Evolutionary conservation across 257 asterid genomes (phyloP).

Genomic region (Haberlea rhodopensis): DNA sequence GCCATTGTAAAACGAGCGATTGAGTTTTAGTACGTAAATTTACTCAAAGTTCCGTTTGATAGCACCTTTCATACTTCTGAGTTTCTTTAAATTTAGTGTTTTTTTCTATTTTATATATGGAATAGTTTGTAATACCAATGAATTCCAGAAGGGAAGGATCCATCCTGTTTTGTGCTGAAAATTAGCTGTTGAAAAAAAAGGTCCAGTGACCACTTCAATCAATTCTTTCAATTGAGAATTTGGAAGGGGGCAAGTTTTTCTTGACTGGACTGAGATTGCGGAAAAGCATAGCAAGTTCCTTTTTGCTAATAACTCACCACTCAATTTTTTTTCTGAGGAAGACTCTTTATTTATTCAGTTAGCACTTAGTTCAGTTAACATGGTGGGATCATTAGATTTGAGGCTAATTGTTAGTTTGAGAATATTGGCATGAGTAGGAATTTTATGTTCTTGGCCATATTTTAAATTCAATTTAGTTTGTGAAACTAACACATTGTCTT

Average conservation of each 20-base stretch:
- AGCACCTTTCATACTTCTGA: too few relatives aligned
- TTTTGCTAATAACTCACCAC: background rate
- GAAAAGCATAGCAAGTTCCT: conserved; percentile 34
- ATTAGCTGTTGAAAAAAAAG: conserved; percentile 32
- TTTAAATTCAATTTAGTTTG: background rate
- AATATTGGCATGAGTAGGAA: too few relatives aligned
- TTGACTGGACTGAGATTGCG: conserved; percentile 52
- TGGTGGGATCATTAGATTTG: background rate
- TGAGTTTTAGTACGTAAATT: background rate
- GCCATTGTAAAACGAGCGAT: background rate
- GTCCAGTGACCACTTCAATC: conserved; percentile 35
- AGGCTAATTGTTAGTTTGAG: background rate
- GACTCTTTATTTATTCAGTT: background rate
- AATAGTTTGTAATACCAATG: conserved; percentile 47
- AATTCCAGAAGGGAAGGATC: conserved; percentile 52
- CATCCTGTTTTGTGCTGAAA: conserved; percentile 47
- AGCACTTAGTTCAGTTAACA: background rate
- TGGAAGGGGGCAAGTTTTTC: conserved; percentile 35
- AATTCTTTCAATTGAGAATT: conserved; percentile 26
- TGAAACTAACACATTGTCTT: too few relatives aligned
- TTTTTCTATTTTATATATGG: too few relatives aligned
- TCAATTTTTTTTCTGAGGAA: background rate
- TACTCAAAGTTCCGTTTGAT: too few relatives aligned
- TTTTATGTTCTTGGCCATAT: too few relatives aligned
- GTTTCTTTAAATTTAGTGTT: too few relatives aligned